A percentile compares a stretch with the other conserved stretches of the same genome.
These are phyloP conservation scores for Euclidium syriacum DNA, from an alignment of 345 rosid species.

Conservation along the genomic window DNA sequence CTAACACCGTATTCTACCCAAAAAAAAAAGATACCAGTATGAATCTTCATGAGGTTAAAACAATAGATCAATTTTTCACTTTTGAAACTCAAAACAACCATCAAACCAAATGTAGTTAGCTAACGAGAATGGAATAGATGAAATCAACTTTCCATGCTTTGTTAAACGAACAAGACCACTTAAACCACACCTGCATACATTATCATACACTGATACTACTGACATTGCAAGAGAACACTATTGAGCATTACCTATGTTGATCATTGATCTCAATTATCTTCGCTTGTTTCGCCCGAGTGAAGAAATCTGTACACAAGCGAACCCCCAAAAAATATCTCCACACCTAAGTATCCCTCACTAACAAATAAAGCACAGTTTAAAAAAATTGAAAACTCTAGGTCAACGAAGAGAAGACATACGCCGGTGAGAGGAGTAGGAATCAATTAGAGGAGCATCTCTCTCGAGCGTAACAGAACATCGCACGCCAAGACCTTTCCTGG, in stretches of 20 bases:
- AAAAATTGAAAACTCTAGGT: neutral
- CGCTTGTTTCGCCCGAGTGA: slow-evolving; percentile 67
- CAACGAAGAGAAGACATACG: slow-evolving; percentile 30
- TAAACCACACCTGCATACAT: neutral
- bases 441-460: slow-evolving; percentile 7
- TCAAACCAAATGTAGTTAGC: neutral
- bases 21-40: neutral
- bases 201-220: neutral
- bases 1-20: neutral
- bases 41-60: neutral
- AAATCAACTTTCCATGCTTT: neutral
- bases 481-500: slow-evolving; percentile 23
- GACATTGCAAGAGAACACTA: slow-evolving; percentile 4
- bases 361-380: neutral
- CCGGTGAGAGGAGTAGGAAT: slow-evolving; percentile 34
- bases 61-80: neutral
- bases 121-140: neutral
- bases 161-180: slow-evolving; percentile 1
- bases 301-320: slow-evolving; percentile 41
- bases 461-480: slow-evolving; percentile 37
- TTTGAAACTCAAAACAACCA: neutral
- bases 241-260: slow-evolving; percentile 54
- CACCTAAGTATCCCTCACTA: neutral
- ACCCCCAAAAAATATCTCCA: neutral
- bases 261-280: slow-evolving; percentile 68